Evolutionary conservation across 2,329 filamentous ascomycete species (phyloP), one percentile per base, ranked within the genome.

Genomic region (Sporothrix phasma): DNA sequence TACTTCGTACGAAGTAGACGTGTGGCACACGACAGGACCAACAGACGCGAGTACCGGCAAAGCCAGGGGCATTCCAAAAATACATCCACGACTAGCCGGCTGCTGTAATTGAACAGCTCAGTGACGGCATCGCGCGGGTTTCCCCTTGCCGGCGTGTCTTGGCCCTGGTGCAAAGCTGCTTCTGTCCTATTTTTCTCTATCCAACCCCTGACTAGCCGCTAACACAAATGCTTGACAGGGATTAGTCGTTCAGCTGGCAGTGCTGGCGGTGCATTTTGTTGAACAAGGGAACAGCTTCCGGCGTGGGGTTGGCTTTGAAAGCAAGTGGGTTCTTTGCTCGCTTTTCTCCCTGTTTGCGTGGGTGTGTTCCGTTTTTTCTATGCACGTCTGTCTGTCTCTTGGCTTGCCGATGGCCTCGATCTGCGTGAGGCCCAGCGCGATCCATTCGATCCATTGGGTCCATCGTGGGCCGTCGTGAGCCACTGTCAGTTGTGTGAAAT

Each of bases 121-220:
- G 56, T 64, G 62, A 64, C 62, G 56, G 62, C 62, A 64, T 64
- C 54, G 53, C 31, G 19, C 31, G 45, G 59, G 11, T 45, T 46
- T 43, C 17, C 39, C 39, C 39, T 43, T 43, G 39, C 15, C 39
- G n/a, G 17, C n/a, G 46, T 13, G n/a, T 13, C 17, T 17, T 43
- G 17, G 31, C 41, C 34, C 17, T 46, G 37, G 11, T 26, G 29
- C 39, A 6, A 8, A 29, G 17, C 8, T 31, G n/a, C n/a, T 22
- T 13, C 22, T 51, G 10, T 24, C 43, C 24, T 24, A 24, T 49
- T 49, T 61, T 43, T 24, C 17, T 29, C 58, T 46, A 34, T 61
- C 43, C 29, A 47, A 39, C 61, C 62, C 51, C 62, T 64, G 62
- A 47, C 60, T 61, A 51, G 24, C 17, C 34, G 60, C 60, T 61